Conservation (phyloP, 441 rosid species). For the Omphalea diandra region DNA sequence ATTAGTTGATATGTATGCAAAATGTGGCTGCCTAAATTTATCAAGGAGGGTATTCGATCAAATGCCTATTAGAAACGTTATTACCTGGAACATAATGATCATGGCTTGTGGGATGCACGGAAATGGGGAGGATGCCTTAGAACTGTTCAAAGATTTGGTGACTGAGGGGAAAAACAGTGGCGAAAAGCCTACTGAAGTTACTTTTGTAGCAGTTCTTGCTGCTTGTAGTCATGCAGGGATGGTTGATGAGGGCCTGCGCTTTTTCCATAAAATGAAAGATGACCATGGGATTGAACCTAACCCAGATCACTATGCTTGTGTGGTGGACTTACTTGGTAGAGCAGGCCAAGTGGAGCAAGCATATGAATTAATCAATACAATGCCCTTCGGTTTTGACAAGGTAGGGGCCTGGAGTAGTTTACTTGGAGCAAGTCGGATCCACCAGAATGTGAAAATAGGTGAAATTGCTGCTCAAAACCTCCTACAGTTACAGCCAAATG, state of each 20-base stretch:
- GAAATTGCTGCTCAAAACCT: conserved; percentile 71
- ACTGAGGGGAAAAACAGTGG: conserved; percentile 27
- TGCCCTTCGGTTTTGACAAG: conserved; percentile 56
- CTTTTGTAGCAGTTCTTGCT: conserved; percentile 72
- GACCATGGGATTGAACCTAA: conserved; percentile 52
- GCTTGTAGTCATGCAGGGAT: conserved; percentile 89
- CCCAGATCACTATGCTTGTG: conserved; percentile 84
- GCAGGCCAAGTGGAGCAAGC: conserved; percentile 75
- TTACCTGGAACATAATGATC: conserved; percentile 85
- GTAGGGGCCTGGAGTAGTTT: conserved; percentile 83
- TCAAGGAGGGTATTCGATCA: conserved; percentile 57
- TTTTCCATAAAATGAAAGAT: conserved; percentile 65
- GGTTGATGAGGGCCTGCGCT: conserved; percentile 63
- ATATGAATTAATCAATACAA: conserved; percentile 43
- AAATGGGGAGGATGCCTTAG: conserved; percentile 59
- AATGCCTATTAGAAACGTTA: conserved; percentile 60
- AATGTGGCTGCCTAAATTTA: conserved; percentile 69
- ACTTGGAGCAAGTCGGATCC: conserved; percentile 75
- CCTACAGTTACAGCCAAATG: conserved; percentile 62
- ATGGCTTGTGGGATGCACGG: conserved; percentile 97
- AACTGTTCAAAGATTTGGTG: conserved; percentile 54
- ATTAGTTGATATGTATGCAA: conserved; percentile 88
- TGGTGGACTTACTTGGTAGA: conserved; percentile 85
- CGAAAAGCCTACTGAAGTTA: conserved; percentile 69
- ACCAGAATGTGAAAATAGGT: conserved; percentile 69